Evolutionary conservation across 1,139 yeast genomes (phyloP), one percentile per base, ranked within the genome.

Genomic region (Zygoascus hellenicus): DNA sequence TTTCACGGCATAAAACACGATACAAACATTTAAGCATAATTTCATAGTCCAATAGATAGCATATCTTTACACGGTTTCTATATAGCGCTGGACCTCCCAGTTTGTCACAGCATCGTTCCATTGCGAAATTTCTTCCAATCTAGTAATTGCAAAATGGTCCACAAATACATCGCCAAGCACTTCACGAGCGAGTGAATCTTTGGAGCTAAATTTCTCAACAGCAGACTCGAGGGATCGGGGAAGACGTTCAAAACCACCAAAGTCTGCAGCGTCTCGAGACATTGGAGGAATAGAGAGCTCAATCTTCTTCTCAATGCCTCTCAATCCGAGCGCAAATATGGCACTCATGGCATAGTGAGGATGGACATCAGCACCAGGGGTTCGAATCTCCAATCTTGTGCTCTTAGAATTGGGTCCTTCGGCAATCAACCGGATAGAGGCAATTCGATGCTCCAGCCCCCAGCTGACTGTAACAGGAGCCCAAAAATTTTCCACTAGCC

Each of bases 291-390:
- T 50, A 2, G 56, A 52, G 15, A 66, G 58, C 26, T 43, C 50
- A 14, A 61, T 47, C 46, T 62, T 59, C 43, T 60, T 52, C 22
- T 57, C 52, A 32, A 66, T 64, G 2, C 70, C 70, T 14, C 65
- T 51, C 43, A 59, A 48, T 1, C 70, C 70, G 11, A 64, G 55
- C 1, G 67, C 70, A 39, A 63, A 55, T 29, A 66, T 56, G 14
- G 69, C 70, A 4, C 68, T 58, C 49, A 66, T 52, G 9, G 70
- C 70, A 46, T 62, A 65, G 48, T 66, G 69, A 9, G 66, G 57
- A 35, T 62, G 58, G 14, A 65, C 65, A 45, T 66, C 70, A 4
- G 70, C 70, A 11, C 70, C 70, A 3, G 70, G 70, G 9, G 67
- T 65, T 14, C 70, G 57, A 26, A 66, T 60, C 48, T 66, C 70